These are phyloP conservation scores for Schoenoplectus triqueter DNA, from an alignment of 202 grass and related monocot genomes.

Conservation along the genomic window DNA sequence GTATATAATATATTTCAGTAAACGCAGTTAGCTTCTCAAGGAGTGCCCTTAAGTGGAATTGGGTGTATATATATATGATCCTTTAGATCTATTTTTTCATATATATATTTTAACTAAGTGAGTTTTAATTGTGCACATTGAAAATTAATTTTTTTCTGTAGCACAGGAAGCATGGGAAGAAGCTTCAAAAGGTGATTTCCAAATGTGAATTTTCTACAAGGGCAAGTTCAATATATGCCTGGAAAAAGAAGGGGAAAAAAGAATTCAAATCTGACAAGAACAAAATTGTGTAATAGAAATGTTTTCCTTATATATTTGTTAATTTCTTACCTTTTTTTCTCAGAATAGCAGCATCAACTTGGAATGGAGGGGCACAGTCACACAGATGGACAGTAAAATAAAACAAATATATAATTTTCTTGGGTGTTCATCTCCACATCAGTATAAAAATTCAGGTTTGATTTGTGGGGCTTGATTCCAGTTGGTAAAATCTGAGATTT, in stretches of 20 bases:
- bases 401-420: conserved; percentile 18
- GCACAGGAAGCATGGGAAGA: too few relatives aligned
- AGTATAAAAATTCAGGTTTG: neutral
- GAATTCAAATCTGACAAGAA: neutral
- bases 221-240: neutral
- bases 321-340: conserved; percentile 11
- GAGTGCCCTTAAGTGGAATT: too few relatives aligned
- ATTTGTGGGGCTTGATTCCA: neutral
- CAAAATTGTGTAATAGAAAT: neutral
- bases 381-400: neutral
- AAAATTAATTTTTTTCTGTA: too few relatives aligned
- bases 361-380: conserved; percentile 61
- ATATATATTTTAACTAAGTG: too few relatives aligned
- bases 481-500: conserved; percentile 4
- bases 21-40: too few relatives aligned
- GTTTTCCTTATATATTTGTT: neutral
- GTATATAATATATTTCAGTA: neutral
- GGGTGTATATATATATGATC: too few relatives aligned
- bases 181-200: too few relatives aligned
- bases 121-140: too few relatives aligned
- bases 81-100: too few relatives aligned
- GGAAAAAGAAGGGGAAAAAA: neutral
- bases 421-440: neutral
- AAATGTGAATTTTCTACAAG: neutral
- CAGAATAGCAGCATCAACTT: conserved; percentile 82